Base-by-base conservation (phyloP, 2,329 filamentous ascomycete genomes). In the Fonsecaea erecta region DNA sequence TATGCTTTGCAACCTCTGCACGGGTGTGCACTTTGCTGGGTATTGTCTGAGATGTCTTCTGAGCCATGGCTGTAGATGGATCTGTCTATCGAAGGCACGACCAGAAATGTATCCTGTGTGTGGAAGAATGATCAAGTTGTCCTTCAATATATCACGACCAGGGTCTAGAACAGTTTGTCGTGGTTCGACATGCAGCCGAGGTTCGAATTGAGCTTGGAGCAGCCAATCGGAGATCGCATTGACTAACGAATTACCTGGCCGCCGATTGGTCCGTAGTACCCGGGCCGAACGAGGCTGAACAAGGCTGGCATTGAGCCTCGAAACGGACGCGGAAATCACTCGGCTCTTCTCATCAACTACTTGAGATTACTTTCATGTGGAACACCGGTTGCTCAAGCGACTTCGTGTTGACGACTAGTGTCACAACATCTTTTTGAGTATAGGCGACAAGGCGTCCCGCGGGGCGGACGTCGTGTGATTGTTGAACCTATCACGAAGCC, bases 1-100 rank as follows among this genome's bases (percentile, higher is more conserved):
- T 84, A 72, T 88, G 86, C 32, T 74, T 74, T 8, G 82, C 81
- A 30, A 88, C 71, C 24, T 78, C 75, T 18, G 73, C 69, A 1
- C 70, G 68, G 26, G 67, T 71, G 30, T 70, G 57, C 9, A 24
- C 66, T 26, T 58, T 43, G 26, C 40, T 53, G n/a, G 66, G 64
- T 14, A 60, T 52, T 5, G 54, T 64, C 52, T 67, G 60, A 14
- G 63, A 68, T 18, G 60, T 48, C 52, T 70, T 68, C 52, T 66
- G 59, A 3, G 63, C 60, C 65, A 64, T 65, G 7, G 24, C 60
- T 11, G 16, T 48, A 24, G 43, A 48, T n/a, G 12, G 37, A n/a
- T 48, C 6, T 48, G 4, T 24, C 24, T 11, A 18, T 11, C 7
- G 21, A 48, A 48, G n/a, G 21, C 16, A 9, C 43, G 43, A 24